These are phyloP conservation scores for Aureobasidium sp. DNA, from an alignment of 2,329 filamentous ascomycete species.

Conservation along the genomic window DNA sequence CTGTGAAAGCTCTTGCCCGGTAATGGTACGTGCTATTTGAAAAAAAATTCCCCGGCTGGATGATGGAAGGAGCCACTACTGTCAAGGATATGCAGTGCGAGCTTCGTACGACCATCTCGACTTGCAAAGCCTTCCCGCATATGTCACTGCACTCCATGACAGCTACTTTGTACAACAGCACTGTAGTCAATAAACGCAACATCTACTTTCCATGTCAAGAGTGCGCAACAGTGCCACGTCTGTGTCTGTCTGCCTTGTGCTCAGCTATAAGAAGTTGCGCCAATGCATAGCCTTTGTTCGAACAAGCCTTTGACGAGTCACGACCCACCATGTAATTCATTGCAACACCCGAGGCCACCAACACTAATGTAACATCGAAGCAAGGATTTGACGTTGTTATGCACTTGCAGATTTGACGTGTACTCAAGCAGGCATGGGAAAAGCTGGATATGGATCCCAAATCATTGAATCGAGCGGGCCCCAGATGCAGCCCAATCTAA, in stretches of 20 bases:
- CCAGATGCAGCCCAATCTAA: not conserved
- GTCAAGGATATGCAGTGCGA: not conserved
- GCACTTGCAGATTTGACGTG: not conserved
- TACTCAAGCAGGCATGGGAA: not conserved
- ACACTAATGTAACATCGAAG: not conserved
- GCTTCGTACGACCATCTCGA: not conserved
- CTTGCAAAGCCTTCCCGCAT: conserved; percentile 7
- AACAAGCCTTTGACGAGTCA: not conserved
- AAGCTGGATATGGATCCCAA: not conserved
- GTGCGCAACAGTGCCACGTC: conserved; percentile 5
- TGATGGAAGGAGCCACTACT: not conserved
- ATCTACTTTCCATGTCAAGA: not conserved
- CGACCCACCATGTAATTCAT: not conserved
- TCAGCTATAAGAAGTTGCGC: not conserved
- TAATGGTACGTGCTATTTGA: not conserved
- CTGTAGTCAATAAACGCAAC: not conserved
- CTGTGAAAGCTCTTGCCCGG: not conserved
- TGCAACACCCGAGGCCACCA: not conserved
- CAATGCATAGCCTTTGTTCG: not conserved
- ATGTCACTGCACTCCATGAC: conserved; percentile 9
- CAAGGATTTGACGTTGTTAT: not conserved
- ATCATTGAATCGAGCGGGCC: not conserved
- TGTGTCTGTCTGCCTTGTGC: conserved; percentile 6
- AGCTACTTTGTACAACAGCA: not conserved
- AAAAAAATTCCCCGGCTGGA: not conserved